Percentiles rank a stretch among this genome's conserved stretches.
phyloP scores from a whole-genome alignment of 768 basidiomycete species.

The Pleurotus tuoliensis region DNA sequence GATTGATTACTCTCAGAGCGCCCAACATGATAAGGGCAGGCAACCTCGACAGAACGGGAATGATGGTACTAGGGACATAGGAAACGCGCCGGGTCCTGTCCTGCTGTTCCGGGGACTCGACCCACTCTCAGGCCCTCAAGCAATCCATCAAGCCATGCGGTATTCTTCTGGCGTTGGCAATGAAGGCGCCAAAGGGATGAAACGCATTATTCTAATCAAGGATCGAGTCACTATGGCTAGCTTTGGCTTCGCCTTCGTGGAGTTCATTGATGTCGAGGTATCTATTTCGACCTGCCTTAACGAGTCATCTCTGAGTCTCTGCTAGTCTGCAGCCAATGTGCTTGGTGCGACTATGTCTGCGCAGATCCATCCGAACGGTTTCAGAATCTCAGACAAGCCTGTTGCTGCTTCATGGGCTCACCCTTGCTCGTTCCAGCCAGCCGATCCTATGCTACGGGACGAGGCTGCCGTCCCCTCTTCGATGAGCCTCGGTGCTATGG shows the following conservation, averaged over 20 bases:
- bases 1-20: conserved; percentile 92
- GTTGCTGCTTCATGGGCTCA: conserved; percentile 93
- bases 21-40: conserved; percentile 61
- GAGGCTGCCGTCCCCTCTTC: conserved; percentile 74
- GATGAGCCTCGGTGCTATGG: conserved; percentile 62
- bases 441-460: conserved; percentile 72
- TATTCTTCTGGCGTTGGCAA: conserved; percentile 74
- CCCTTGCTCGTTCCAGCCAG: conserved; percentile 83
- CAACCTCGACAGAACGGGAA: conserved; percentile 64
- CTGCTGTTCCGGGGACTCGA: conserved; percentile 91
- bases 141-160: conserved; percentile 80
- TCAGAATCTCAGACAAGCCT: conserved; percentile 84
- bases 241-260: conserved; percentile 93
- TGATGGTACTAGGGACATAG: conserved; percentile 96
- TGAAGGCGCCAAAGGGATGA: conserved; percentile 84
- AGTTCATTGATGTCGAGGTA: conserved; percentile 84
- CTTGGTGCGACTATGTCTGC: conserved; percentile 87
- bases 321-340: conserved; percentile 76
- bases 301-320: conserved; percentile 4
- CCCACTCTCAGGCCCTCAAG: conserved; percentile 81
- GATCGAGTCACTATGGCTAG: conserved; percentile 85
- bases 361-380: conserved; percentile 86
- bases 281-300: conserved; percentile 12
- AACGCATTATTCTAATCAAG: conserved; percentile 82
- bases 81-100: conserved; percentile 76